A percentile compares a stretch with the other conserved stretches of the same genome.
phyloP scores from a whole-genome alignment of 352 stramenopile genomes.

The Pythium aphanidermatum region DNA sequence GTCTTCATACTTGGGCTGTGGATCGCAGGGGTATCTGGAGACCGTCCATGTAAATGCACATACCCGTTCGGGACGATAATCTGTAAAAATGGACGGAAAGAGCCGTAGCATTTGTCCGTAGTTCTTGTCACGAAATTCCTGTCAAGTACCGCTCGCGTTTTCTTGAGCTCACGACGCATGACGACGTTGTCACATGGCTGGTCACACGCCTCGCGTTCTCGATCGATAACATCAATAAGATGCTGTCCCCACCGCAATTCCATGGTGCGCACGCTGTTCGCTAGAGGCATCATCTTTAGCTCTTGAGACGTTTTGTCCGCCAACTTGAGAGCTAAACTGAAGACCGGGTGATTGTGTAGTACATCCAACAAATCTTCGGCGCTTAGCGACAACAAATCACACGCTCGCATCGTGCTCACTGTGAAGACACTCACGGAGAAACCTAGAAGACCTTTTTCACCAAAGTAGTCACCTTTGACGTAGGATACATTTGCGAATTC shows the following conservation, averaged over 20 bases:
- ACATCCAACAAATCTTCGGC: conserved; percentile 34
- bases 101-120: conserved; percentile 24
- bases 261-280: conserved; percentile 11
- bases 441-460: conserved; percentile 41
- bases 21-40: too few species aligned
- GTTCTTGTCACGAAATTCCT: conserved; percentile 22
- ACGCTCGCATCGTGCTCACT: conserved; percentile 43
- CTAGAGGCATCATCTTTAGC: conserved; percentile 13
- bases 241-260: conserved; percentile 40
- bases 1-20: too few species aligned
- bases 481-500: conserved; percentile 23
- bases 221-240: conserved; percentile 26
- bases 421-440: conserved; percentile 45
- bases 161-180: conserved; percentile 12
- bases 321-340: conserved; percentile 36
- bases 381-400: conserved; percentile 47
- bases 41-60: conserved; percentile 21
- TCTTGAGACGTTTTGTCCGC: conserved; percentile 21
- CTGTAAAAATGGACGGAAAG: conserved; percentile 40
- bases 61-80: conserved; percentile 51
- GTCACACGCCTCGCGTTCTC: conserved; percentile 22
- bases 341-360: conserved; percentile 34
- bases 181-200: not conserved
- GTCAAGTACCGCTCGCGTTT: conserved; percentile 23
- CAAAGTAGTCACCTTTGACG: conserved; percentile 54